Evolutionary conservation across 305 asterid species (phyloP), one percentile per base, ranked within the genome.

Genomic region (Fraxinus floribunda): DNA sequence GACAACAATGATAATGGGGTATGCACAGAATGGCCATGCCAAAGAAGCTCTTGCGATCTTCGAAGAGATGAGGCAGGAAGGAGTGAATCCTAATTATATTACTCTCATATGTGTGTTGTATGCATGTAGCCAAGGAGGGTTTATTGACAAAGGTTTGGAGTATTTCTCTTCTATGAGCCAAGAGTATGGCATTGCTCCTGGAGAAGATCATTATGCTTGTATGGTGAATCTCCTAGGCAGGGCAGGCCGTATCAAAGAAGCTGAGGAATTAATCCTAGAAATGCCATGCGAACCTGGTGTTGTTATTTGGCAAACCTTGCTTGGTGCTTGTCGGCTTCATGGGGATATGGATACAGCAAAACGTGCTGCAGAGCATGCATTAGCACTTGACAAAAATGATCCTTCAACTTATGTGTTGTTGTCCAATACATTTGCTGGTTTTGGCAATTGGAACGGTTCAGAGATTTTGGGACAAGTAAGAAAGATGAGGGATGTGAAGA

Each of bases 1-100:
- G 98, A 93, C 94, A 13, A 87, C 94, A 4, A 92, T 93, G 97
- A 90, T 93, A 24, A 89, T 89, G 88, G 98, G 94, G 75, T 91
- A 85, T 60, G 95, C 98, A 5, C 97, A 93, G 49, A 92, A 89
- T 7, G 97, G 98, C 35, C 79, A 57, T 29, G 77, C 91, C 0
- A 71, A 81, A 20, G 87, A 89, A 83, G 98, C 98, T 39, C 91
- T 91, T 10, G 82, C 88, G 79, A 75, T 87, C 71, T 93, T 92
- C 18, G 82, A 90, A 82, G 88, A 85, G 85, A 92, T 93, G 98
- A 87, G 81, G 64, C 11, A 18, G n/a, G 78, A 71, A 60, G 88
- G 87, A 55, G 91, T 75, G 62, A 78, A 81, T 76, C 95, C 97
- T 18, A 93, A 93, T 83, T 55, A 84, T 30, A 86, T 93, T 11